Conservation (phyloP, 306 rosid genomes). For the Lathyrus tuberosus region DNA sequence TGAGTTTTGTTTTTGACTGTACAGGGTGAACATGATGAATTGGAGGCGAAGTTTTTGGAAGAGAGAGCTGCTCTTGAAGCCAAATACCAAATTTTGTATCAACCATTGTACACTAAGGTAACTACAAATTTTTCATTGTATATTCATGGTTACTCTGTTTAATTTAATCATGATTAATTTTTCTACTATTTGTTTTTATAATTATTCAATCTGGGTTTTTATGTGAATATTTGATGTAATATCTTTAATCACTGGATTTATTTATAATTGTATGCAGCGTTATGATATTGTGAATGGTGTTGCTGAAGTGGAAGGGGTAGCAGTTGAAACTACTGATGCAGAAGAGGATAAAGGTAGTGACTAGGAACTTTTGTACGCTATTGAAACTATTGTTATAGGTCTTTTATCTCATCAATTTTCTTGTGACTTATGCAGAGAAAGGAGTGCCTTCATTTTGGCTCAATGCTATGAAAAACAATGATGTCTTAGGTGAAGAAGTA, state of each 20-base stretch:
- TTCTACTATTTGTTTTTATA: background rate
- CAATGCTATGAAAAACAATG: slow-evolving; percentile 76
- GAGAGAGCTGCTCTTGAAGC: slow-evolving; percentile 89
- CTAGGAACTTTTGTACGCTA: background rate
- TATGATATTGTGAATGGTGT: slow-evolving; percentile 71
- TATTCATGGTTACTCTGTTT: background rate
- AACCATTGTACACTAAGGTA: slow-evolving; percentile 79
- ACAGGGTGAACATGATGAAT: slow-evolving; percentile 77
- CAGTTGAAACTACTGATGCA: slow-evolving; percentile 44
- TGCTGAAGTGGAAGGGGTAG: slow-evolving; percentile 63
- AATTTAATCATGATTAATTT: background rate
- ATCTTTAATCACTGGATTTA: background rate
- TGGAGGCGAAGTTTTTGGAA: slow-evolving; percentile 76
- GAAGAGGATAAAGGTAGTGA: slow-evolving; percentile 56
- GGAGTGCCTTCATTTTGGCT: slow-evolving; percentile 90
- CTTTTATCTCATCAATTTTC: background rate
- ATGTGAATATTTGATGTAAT: slow-evolving; percentile 9
- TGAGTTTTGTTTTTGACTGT: slow-evolving; percentile 6
- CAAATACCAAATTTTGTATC: slow-evolving; percentile 77
- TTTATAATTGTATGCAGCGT: slow-evolving; percentile 49
- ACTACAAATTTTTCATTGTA: background rate
- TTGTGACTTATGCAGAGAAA: slow-evolving; percentile 52
- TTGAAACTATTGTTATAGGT: background rate
- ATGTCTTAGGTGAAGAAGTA: slow-evolving; percentile 79
- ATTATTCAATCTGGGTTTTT: background rate